phyloP scores from a whole-genome alignment of 2,329 filamentous ascomycete species.

The Geoglossum cookeanum region DNA sequence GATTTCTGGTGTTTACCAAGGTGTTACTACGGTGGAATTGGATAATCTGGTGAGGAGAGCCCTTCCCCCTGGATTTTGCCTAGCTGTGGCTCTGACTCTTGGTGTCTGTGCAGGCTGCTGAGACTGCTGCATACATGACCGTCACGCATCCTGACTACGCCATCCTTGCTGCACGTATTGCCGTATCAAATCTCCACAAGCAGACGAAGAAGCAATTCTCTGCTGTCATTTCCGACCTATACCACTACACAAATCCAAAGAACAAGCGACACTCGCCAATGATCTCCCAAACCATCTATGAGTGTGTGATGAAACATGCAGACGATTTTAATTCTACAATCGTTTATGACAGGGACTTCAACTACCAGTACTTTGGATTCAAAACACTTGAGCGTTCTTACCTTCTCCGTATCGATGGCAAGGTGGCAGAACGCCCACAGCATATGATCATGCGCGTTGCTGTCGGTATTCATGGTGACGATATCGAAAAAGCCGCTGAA shows the following conservation, averaged over 20 bases:
- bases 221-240: constrained; percentile 80
- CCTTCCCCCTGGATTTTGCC: background rate
- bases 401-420: constrained; percentile 82
- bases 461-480: constrained; percentile 87
- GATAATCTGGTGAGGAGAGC: constrained; percentile 75
- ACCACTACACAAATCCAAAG: constrained; percentile 90
- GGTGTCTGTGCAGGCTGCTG: constrained; percentile 51
- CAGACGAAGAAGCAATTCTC: constrained; percentile 99
- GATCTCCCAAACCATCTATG: constrained; percentile 83
- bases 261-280: constrained; percentile 71
- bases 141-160: constrained; percentile 98
- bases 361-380: constrained; percentile 99
- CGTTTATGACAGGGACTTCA: constrained; percentile 98
- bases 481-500: constrained; percentile 87
- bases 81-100: constrained; percentile 3
- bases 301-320: constrained; percentile 86
- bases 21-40: constrained; percentile 88
- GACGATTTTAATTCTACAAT: constrained; percentile 97
- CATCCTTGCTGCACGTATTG: constrained; percentile 93
- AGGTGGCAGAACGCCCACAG: constrained; percentile 91
- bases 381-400: constrained; percentile 98
- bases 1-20: constrained; percentile 97
- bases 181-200: constrained; percentile 98
- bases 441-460: constrained; percentile 99
- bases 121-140: constrained; percentile 99